Evolutionary conservation across 2,329 filamentous ascomycete species (phyloP).

Genomic region (Alternaria sp.): DNA sequence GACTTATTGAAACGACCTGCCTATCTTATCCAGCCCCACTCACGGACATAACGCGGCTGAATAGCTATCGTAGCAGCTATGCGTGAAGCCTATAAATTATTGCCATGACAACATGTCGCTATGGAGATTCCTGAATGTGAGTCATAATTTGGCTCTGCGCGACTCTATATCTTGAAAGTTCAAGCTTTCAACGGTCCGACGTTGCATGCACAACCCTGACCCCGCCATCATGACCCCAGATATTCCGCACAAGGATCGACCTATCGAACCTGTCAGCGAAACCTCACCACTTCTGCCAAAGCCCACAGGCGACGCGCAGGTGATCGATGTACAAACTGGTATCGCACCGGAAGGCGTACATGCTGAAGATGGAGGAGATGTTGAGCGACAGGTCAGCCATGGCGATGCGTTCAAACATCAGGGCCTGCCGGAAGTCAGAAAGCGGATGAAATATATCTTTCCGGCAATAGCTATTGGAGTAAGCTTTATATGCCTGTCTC

Average conservation of each 20-base stretch:
- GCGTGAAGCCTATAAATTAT: not conserved
- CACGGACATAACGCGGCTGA: not conserved
- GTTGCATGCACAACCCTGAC: constrained; percentile 6
- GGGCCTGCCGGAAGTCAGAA: constrained; percentile 59
- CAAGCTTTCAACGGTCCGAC: not conserved
- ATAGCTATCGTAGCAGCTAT: not conserved
- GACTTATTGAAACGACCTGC: not conserved
- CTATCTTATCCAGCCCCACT: constrained; percentile 7
- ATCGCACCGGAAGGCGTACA: constrained; percentile 34
- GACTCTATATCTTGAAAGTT: not conserved
- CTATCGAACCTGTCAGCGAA: constrained; percentile 37
- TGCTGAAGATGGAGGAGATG: constrained; percentile 35
- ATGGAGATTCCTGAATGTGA: not conserved
- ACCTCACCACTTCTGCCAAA: constrained; percentile 57
- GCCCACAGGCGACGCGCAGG: constrained; percentile 15
- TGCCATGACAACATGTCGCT: not conserved
- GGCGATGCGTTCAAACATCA: constrained; percentile 50
- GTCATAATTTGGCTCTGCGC: not conserved
- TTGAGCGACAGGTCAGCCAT: constrained; percentile 48
- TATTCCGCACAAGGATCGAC: not conserved
- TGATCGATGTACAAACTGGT: constrained; percentile 35
- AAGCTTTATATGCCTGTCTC: constrained; percentile 34
- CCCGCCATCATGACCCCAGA: constrained; percentile 12
- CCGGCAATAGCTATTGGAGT: constrained; percentile 70
- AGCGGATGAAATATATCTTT: constrained; percentile 64